phyloP scores from a whole-genome alignment of 177 flowering plant species.

The Vitis hybrid region DNA sequence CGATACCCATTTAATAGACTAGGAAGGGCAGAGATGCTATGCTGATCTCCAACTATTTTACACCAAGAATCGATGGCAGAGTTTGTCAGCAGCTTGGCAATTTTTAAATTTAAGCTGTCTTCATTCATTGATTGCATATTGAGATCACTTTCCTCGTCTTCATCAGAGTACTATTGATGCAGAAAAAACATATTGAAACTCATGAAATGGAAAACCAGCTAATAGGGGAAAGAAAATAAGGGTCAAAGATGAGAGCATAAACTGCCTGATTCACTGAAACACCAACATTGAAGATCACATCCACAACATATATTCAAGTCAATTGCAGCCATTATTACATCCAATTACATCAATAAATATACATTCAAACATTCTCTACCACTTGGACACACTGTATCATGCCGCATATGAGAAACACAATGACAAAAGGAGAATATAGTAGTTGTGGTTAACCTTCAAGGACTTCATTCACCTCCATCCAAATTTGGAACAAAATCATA shows the following conservation, averaged over 20 bases:
- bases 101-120: constrained; percentile 14
- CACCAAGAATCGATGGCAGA: constrained; percentile 49
- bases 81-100: constrained; percentile 38
- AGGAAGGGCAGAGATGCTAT: constrained; percentile 49
- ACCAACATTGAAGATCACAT: not conserved
- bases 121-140: constrained; percentile 20
- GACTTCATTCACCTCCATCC: too few relatives aligned
- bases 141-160: constrained; percentile 39
- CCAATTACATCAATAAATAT: too few relatives aligned
- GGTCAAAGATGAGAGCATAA: not conserved
- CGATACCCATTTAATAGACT: constrained; percentile 76
- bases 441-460: too few relatives aligned
- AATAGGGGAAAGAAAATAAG: not conserved
- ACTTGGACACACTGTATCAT: too few relatives aligned
- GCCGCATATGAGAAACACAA: too few relatives aligned
- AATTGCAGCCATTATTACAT: too few relatives aligned
- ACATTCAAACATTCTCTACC: too few relatives aligned
- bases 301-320: not conserved
- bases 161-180: constrained; percentile 61
- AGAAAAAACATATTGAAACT: not conserved
- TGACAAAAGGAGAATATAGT: too few relatives aligned
- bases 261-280: not conserved
- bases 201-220: not conserved
- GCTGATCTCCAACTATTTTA: constrained; percentile 45
- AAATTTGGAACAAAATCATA: too few relatives aligned